Percentiles rank a stretch among this genome's conserved stretches.
phyloP scores from a whole-genome alignment of 495 filamentous ascomycete genomes.

The Pseudomonodictys pantanalensis region DNA sequence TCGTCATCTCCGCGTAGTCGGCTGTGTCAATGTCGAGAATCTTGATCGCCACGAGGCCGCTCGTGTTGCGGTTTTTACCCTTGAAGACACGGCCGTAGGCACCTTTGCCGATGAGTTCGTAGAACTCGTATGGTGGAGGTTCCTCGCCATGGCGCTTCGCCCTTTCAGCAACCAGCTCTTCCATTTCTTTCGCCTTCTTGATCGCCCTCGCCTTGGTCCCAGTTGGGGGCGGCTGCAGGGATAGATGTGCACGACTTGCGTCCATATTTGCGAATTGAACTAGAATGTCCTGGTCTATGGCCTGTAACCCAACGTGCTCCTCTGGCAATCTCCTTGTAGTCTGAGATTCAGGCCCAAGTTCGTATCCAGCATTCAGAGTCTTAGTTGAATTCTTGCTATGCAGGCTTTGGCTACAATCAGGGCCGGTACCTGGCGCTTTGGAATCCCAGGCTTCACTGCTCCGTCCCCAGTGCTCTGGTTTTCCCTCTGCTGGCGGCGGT shows the following conservation, averaged over 20 bases:
- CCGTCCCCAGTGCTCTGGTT: too few species aligned
- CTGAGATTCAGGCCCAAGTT: too few species aligned
- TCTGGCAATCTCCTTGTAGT: too few species aligned
- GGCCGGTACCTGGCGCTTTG: too few species aligned
- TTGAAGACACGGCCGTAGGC: constrained; percentile 94
- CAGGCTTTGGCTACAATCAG: too few species aligned
- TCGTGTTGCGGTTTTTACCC: constrained; percentile 60
- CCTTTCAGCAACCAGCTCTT: constrained; percentile 47
- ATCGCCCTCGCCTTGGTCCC: constrained; percentile 66
- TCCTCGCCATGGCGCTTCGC: constrained; percentile 36
- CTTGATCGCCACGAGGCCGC: constrained; percentile 80
- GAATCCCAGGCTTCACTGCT: too few species aligned
- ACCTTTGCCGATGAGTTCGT: constrained; percentile 94
- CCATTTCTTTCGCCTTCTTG: constrained; percentile 94
- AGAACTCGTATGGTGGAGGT: constrained; percentile 66
- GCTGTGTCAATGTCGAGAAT: constrained; percentile 91
- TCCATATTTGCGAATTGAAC: constrained; percentile 18
- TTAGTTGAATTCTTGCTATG: too few species aligned
- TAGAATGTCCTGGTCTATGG: neutral
- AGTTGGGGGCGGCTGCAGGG: constrained; percentile 21
- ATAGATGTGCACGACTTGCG: too few species aligned
- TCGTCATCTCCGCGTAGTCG: constrained; percentile 68
- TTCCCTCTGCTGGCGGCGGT: too few species aligned
- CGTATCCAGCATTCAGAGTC: too few species aligned
- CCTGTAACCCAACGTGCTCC: too few species aligned